Base-by-base conservation (phyloP, 2,329 filamentous ascomycete species). In the Septoria linicola region DNA sequence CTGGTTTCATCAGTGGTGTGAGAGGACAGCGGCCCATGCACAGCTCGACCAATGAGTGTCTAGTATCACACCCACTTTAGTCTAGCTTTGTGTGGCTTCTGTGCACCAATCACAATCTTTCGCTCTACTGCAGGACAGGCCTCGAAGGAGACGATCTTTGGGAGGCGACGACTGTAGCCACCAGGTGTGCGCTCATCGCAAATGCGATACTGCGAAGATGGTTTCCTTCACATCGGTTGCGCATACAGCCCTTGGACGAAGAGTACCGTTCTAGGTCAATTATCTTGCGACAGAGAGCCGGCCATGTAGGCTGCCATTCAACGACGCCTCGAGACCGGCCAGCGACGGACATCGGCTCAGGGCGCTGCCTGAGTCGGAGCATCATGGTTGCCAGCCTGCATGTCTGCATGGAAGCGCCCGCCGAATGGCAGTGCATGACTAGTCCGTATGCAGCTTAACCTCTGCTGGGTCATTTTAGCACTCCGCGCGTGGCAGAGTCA, bases 401-500 rank as follows among this genome's bases (percentile, higher is more conserved):
- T 23, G 20, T 25, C 20, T 36, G 32, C 44, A 52, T 46, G 41
- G 51, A 49, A 54, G 51, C 51, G 41, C 41, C 41, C 46, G 45
- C 42, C 35, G 17, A 36, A 34, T 45, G 43, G 44, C 42, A 42
- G 43, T 43, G 50, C 49, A 34, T 23, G n/a, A 36, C 32, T 54
- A 50, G 41, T 25, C 51, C 20, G 2, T 42, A 41, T 49, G 19
- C 32, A 35, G 51, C 36, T 16, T 31, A 44, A 21, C 16, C 34
- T 14, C 16, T 39, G 20, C 41, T 31, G 41, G 40, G 32, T 45
- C n/a, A 13, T 17, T n/a, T 27, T 40, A 41, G 41, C 43, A 30
- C 40, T 25, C 46, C 36, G 50, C 50, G 44, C 45, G 51, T 45
- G 45, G 39, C 51, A 36, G 51, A 45, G 51, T 50, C 46, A 54